Base-by-base conservation (phyloP, 768 basidiomycete species). In the Mycena maculata region DNA sequence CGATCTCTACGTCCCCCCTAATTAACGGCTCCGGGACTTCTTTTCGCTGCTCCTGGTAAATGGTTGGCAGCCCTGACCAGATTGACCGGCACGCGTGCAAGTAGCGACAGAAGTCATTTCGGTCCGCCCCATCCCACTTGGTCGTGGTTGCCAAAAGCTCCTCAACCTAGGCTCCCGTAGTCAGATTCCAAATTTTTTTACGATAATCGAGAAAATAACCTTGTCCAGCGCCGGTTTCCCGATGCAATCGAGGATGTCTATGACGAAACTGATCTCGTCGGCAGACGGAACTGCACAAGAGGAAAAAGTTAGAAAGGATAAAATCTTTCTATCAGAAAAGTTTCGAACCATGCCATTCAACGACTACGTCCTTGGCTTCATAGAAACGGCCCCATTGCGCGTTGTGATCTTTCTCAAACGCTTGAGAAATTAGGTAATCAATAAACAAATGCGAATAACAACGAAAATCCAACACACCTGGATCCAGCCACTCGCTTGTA, bases 41-140 rank as follows among this genome's bases (percentile, higher is more conserved):
- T 76, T 92, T 90, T 0, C 81, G 72, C n/a, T 78, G 80, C 63
- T 87, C 88, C 67, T 88, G 84, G 70, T 86, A 80, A 52, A 96
- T 83, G 4, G 91, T 91, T 1, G 93, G 85, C 31, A 96, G 82
- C 3, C 94, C 94, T 30, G 84, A 84, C 87, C 95, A 92, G 3
- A 92, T 82, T n/a, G 91, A 88, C 71, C 91, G 86, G 20, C 91
- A 87, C 28, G 89, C 86, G 67, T 90, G 87, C 45, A 95, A 79
- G 75, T 88, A 90, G 50, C 93, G 87, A 79, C 96, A 98, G 73
- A 94, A 93, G 75, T 93, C 93, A 72, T 93, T 94, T 42, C 92
- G 87, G 66, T 86, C 82, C 45, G 87, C 78, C 62, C 80, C 87
- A 72, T 92, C 87, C 88, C 94, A 93, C 50, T 77, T 85, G 16